Conservation (phyloP, 2,329 filamentous ascomycete species). For the Alternaria conjuncta region DNA sequence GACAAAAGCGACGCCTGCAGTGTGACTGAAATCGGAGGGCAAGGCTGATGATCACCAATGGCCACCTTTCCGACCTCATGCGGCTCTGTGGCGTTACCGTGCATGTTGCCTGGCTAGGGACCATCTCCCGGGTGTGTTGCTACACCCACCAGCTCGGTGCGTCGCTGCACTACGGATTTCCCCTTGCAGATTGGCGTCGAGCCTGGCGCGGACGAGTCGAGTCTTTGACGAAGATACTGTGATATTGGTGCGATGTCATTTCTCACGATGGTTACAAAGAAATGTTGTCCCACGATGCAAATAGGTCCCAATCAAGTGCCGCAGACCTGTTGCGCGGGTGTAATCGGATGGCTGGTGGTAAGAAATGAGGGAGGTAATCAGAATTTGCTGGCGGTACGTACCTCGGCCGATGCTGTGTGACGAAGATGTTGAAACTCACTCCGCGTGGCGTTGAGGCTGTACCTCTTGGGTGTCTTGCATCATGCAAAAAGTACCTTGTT, state of each 20-base stretch:
- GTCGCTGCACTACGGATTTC: background rate
- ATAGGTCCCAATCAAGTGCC: background rate
- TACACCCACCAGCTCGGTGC: background rate
- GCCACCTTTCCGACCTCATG: background rate
- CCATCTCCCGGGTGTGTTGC: background rate
- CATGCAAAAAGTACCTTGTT: background rate
- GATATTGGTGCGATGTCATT: background rate
- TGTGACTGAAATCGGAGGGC: background rate
- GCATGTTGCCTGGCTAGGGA: background rate
- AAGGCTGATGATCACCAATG: background rate
- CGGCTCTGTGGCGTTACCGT: background rate
- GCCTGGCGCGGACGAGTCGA: background rate
- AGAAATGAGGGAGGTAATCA: background rate
- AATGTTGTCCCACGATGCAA: background rate
- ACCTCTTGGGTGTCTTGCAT: background rate
- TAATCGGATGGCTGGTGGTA: background rate
- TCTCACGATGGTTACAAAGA: background rate
- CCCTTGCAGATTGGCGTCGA: background rate
- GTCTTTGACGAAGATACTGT: background rate
- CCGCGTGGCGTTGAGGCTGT: background rate
- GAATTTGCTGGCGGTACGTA: background rate
- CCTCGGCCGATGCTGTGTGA: background rate
- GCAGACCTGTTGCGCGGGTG: background rate
- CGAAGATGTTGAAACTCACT: background rate
- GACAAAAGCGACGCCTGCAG: background rate